Evolutionary conservation across 108 stramenopile genomes (phyloP), one percentile per base, ranked within the genome.

Genomic region (Parmales sp.): DNA sequence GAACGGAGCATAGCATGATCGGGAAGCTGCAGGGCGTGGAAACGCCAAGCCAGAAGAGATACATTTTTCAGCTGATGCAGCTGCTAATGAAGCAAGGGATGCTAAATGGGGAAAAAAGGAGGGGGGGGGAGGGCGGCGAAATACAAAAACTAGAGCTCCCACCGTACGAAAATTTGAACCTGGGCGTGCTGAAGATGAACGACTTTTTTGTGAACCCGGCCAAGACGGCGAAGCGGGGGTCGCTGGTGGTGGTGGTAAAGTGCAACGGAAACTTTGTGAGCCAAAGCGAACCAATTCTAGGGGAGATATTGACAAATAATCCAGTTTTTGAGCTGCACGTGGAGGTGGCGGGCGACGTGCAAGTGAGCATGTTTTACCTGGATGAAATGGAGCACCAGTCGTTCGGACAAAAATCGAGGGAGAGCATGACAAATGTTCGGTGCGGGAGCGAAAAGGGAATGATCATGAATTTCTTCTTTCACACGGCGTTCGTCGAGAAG

Each of bases 391-490:
- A 23, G 28, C 1, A 28, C 26, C 9, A 60, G 26, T 3, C 29
- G 54, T 28, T 60, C 26, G 54, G 31, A 4, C 29, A 60, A 34
- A 60, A n/a, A n/a, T n/a, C n/a, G n/a, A n/a, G n/a, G n/a, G n/a
- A n/a, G n/a, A n/a, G n/a, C n/a, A n/a, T n/a, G n/a, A n/a, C n/a
- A n/a, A n/a, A n/a, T n/a, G n/a, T n/a, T n/a, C n/a, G n/a, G n/a
- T n/a, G 54, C 26, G 54, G 54, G n/a, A 60, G 36, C 7, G 54
- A 60, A 34, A 60, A 60, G 26, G 54, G 54, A 60, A 60, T 60
- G 31, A 28, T 60, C 31, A 34, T 60, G 31, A 60, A 28, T 11
- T 60, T 60, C 54, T 60, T 60, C 54, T 60, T 60, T 20, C 54
- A 60, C 28, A 34, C 54, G 5, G 54, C 54, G 4, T 60, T 60